Evolutionary conservation across 1,284 basidiomycete species (phyloP), one percentile per base, ranked within the genome.

Genomic region (Hymenochaete sp.): DNA sequence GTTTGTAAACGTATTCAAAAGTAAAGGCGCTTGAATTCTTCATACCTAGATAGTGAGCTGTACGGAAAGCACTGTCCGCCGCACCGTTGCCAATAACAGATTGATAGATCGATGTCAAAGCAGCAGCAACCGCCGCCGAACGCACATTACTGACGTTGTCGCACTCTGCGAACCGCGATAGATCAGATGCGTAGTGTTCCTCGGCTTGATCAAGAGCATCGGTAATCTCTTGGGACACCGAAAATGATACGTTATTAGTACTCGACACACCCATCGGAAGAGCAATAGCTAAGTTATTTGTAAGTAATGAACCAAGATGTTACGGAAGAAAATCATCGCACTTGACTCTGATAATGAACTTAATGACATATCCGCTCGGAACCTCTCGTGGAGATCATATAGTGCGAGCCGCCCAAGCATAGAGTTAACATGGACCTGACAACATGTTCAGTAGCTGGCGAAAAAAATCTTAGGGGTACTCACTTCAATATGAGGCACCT

Each of bases 261-360:
- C 14, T 31, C 14, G 28, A 31, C 62, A 81, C 79, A 0, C 82
- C 82, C 77, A 89, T 83, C 0, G 91, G 89, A 46, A 93, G 72
- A 0, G 87, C 81, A 48, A 93, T 85, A 5, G 84, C 89, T 92
- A 52, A 9, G 28, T 36, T 14, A 8, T 18, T n/a, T n/a, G n/a
- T 38, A 42, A 21, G 16, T 28, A 38, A 44, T 47, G 24, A 16
- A 52, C 2, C 47, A 29, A 19, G 13, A 4, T 14, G 26, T 35
- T 13, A n/a, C n/a, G n/a, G n/a, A 11, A 16, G 25, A 13, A 36
- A 16, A 22, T 7, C 38, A 13, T 66, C 80, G 32, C 55, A 90
- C 89, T 82, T 8, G 90, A 92, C 62, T 95, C 91, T 0, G 82
- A 74, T 14, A 93, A 64, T 1, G 89, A 92, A 56, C 80, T 90